A percentile compares a stretch with the other conserved stretches of the same genome.
Conservation (phyloP, 1,139 yeast genomes). For the Ogataea hybrid region DNA sequence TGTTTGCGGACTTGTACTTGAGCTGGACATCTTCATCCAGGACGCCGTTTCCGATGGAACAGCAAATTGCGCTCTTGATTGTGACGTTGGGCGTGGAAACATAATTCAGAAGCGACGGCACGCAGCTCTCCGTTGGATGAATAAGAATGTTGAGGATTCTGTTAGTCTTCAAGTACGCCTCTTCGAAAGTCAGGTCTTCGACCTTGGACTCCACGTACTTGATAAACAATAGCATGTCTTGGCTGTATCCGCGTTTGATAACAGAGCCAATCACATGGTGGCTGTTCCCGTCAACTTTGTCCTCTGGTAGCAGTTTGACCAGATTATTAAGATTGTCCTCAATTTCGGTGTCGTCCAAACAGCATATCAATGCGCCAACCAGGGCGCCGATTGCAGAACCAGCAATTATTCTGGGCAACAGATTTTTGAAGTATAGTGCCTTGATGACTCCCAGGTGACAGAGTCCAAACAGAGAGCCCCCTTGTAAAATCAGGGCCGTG, state of each 20-base stretch:
- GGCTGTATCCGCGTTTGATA: constrained; percentile 75
- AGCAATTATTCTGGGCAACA: too few relatives aligned
- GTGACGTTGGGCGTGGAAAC: constrained; percentile 93
- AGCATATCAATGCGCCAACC: too few relatives aligned
- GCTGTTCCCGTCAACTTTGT: constrained; percentile 8
- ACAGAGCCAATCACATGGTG: constrained; percentile 69
- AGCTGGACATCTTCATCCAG: too few relatives aligned
- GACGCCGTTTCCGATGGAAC: too few relatives aligned
- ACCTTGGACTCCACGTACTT: constrained; percentile 75
- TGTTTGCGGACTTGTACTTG: too few relatives aligned
- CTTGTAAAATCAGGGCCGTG: too few relatives aligned
- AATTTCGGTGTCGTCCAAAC: too few relatives aligned
- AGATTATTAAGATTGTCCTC: constrained; percentile 46
- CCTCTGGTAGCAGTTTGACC: constrained; percentile 46
- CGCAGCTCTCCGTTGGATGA: constrained; percentile 71
- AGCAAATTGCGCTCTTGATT: too few relatives aligned
- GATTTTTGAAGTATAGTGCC: too few relatives aligned
- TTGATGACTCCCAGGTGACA: too few relatives aligned
- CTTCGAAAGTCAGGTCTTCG: constrained; percentile 88
- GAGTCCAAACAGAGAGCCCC: too few relatives aligned
- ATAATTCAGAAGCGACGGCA: constrained; percentile 84
- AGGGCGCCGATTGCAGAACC: too few relatives aligned
- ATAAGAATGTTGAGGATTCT: constrained; percentile 83
- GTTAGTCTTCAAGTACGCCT: constrained; percentile 84
- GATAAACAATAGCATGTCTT: constrained; percentile 75